Evolutionary conservation across 2,329 filamentous ascomycete species (phyloP).

Genomic region (Nemania abortiva): DNA sequence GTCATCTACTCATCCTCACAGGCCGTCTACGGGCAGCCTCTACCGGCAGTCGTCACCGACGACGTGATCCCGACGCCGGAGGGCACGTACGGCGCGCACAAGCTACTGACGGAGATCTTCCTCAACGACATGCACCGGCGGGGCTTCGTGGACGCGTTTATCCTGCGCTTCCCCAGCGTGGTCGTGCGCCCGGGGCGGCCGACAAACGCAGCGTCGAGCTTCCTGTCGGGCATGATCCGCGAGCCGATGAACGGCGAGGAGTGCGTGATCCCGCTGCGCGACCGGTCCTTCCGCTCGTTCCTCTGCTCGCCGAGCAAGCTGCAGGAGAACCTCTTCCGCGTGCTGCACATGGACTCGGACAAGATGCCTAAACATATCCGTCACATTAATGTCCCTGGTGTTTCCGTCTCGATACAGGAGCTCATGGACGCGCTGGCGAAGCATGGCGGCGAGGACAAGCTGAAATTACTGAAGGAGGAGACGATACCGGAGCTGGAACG

Average conservation of each 20-base stretch:
- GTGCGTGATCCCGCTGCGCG: constrained; percentile 65
- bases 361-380: constrained; percentile 61
- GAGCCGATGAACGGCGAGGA: constrained; percentile 69
- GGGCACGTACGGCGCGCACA: constrained; percentile 72
- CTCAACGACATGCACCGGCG: constrained; percentile 73
- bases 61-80: constrained; percentile 68
- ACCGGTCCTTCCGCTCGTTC: constrained; percentile 65
- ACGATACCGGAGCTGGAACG: constrained; percentile 65
- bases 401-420: constrained; percentile 69
- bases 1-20: constrained; percentile 73
- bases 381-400: constrained; percentile 69
- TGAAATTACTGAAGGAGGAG: constrained; percentile 66
- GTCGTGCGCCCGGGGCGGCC: constrained; percentile 71
- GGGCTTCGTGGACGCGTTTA: constrained; percentile 68
- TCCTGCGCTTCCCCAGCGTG: constrained; percentile 71
- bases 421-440: constrained; percentile 69
- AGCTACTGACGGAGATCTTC: constrained; percentile 71
- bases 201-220: constrained; percentile 71
- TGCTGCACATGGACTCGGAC: constrained; percentile 55
- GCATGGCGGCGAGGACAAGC: constrained; percentile 66
- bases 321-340: constrained; percentile 65
- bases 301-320: constrained; percentile 66
- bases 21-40: constrained; percentile 71
- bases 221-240: constrained; percentile 73
- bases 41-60: constrained; percentile 65